Evolutionary conservation across 805 yeast species (phyloP).

Genomic region (Scheffersomyces coipomensis): DNA sequence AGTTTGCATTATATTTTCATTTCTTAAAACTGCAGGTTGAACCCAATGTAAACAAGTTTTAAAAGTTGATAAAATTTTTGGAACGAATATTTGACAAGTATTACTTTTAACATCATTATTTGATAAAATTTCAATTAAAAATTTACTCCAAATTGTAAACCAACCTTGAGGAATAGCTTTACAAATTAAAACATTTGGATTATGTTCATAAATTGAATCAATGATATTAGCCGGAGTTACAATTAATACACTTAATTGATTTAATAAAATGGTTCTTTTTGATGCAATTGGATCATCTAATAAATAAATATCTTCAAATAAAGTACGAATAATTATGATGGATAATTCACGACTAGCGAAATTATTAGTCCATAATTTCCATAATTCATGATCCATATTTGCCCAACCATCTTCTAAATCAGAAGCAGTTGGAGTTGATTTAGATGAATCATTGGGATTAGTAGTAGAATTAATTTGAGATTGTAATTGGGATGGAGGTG

Average conservation of each 20-base stretch:
- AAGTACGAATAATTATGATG: slow-evolving; percentile 73
- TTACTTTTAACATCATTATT: slow-evolving; percentile 24
- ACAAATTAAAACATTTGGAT: slow-evolving; percentile 60
- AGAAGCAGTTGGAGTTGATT: slow-evolving; percentile 3
- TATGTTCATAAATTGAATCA: slow-evolving; percentile 60
- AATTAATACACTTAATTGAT: slow-evolving; percentile 81
- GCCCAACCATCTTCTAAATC: slow-evolving; percentile 78
- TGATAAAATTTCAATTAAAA: slow-evolving; percentile 31
- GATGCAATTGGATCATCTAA: slow-evolving; percentile 90
- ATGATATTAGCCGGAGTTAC: slow-evolving; percentile 70
- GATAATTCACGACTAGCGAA: slow-evolving; percentile 71
- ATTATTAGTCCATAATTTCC: slow-evolving; percentile 69
- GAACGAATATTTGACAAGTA: slow-evolving; percentile 45
- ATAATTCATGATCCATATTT: slow-evolving; percentile 78
- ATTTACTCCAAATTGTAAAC: slow-evolving; percentile 69
- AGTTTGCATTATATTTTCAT: slow-evolving; percentile 62
- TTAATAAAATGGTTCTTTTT: slow-evolving; percentile 70
- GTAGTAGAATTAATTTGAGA: not conserved
- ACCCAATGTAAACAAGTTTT: slow-evolving; percentile 94
- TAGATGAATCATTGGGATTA: not conserved
- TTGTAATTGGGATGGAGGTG: too few relatives aligned
- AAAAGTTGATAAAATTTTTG: slow-evolving; percentile 73
- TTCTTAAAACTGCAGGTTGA: slow-evolving; percentile 68
- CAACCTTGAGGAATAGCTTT: slow-evolving; percentile 80
- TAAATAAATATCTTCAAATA: slow-evolving; percentile 90